Evolutionary conservation across 2,329 filamentous ascomycete genomes (phyloP).

Genomic region (Neocatenulostroma microsporum): DNA sequence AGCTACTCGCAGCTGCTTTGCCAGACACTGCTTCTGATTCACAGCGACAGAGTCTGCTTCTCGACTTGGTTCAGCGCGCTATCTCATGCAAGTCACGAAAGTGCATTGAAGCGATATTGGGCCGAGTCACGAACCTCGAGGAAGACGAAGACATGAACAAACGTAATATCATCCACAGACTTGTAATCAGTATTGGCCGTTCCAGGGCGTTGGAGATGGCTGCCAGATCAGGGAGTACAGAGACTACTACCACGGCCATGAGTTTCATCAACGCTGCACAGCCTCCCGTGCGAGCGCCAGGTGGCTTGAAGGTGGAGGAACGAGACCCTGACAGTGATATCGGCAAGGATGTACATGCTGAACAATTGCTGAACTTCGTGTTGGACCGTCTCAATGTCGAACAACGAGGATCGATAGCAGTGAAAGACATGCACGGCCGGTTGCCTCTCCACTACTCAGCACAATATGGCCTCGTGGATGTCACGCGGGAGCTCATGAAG

Average conservation of each 20-base stretch:
- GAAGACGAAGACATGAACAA: slow-evolving; percentile 90
- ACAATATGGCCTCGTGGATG: slow-evolving; percentile 87
- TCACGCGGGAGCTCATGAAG: slow-evolving; percentile 78
- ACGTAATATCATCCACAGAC: slow-evolving; percentile 84
- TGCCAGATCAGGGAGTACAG: slow-evolving; percentile 17
- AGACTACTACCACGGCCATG: slow-evolving; percentile 46
- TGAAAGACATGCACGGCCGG: slow-evolving; percentile 70
- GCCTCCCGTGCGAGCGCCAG: slow-evolving; percentile 55
- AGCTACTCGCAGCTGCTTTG: slow-evolving; percentile 29
- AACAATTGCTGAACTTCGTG: slow-evolving; percentile 56
- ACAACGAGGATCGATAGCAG: slow-evolving; percentile 61
- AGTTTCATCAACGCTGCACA: slow-evolving; percentile 75
- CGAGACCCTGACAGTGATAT: slow-evolving; percentile 50
- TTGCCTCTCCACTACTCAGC: slow-evolving; percentile 88
- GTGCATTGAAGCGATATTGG: slow-evolving; percentile 65
- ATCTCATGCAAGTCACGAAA: slow-evolving; percentile 61
- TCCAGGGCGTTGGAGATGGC: slow-evolving; percentile 49
- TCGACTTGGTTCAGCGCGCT: slow-evolving; percentile 70
- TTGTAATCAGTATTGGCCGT: slow-evolving; percentile 86
- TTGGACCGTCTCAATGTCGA: slow-evolving; percentile 60
- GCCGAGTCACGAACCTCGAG: slow-evolving; percentile 62
- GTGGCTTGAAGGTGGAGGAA: slow-evolving; percentile 59
- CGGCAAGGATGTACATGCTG: slow-evolving; percentile 63
- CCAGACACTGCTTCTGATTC: slow-evolving; percentile 34
- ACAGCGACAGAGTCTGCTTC: slow-evolving; percentile 59